Evolutionary conservation across 2,329 filamentous ascomycete species (phyloP), one percentile per base, ranked within the genome.

Genomic region (Nemania bipapillata): DNA sequence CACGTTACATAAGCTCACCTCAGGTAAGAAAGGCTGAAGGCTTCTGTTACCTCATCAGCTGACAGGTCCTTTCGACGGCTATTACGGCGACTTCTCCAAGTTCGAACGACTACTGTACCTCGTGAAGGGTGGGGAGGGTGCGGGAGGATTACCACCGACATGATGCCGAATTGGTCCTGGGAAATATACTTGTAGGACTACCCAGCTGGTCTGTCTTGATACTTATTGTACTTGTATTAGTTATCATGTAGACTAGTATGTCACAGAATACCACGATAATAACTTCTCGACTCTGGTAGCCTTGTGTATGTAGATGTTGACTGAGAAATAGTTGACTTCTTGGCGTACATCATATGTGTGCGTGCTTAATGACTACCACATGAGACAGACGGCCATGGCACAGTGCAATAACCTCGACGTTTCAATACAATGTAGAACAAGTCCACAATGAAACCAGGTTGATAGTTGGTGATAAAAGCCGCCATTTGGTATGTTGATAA

Each of bases 101-200:
- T 54, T 54, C 8, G 2, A 55, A 15, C 42, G 28, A 20, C n/a
- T 35, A 30, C 15, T n/a, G 37, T 40, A 15, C 17, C 11, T n/a
- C 5, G 17, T 49, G 42, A 47, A n/a, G 17, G 12, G 20, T 55
- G 54, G 49, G 54, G 24, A 40, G 42, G 42, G 35, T 20, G 17
- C 50, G 40, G 56, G 30, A 30, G 37, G 28, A 53, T 66, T 66
- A 59, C 47, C 49, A 55, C 65, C 65, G 65, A 68, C 37, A 60
- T 68, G 28, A 26, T 56, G 55, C 65, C 65, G 65, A 68, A 50
- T 49, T 60, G n/a, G 20, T 7, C 49, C 42, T 63, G 26, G 28
- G 57, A 45, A 45, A 20, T 30, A 32, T 50, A 50, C 28, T n/a
- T n/a, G 32, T 35, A 35, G 28, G 50, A 52, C 22, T 4, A n/a